A percentile compares a stretch with the other conserved stretches of the same genome.
Conservation (phyloP, 441 rosid species). For the Francoa sonchifolia region DNA sequence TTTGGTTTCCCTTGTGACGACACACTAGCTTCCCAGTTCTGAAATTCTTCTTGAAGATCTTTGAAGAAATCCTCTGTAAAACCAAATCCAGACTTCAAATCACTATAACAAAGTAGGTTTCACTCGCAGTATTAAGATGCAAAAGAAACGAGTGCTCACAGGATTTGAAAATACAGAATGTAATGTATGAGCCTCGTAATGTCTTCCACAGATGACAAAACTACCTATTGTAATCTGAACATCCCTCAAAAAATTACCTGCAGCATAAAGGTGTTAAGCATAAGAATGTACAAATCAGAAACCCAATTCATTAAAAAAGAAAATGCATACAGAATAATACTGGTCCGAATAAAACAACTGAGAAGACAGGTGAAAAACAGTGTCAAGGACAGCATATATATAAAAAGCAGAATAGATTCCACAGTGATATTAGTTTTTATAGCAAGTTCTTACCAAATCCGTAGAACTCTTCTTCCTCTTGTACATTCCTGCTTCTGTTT, state of each 20-base stretch:
- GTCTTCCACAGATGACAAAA: constrained; percentile 25
- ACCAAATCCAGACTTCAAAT: constrained; percentile 19
- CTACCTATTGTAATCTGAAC: constrained; percentile 85
- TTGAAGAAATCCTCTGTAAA: constrained; percentile 72
- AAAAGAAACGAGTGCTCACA: too few species aligned
- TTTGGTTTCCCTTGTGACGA: constrained; percentile 77
- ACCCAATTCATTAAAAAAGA: constrained; percentile 2
- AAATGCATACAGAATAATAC: too few species aligned
- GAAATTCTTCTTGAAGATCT: constrained; percentile 88
- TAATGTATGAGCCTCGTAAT: constrained; percentile 13
- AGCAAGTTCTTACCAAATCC: constrained; percentile 92
- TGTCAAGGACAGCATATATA: too few species aligned
- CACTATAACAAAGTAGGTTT: not conserved
- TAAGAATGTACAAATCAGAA: constrained; percentile 32
- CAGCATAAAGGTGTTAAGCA: constrained; percentile 47
- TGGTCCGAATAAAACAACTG: too few species aligned
- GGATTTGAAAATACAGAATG: constrained; percentile 10
- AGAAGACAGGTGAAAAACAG: too few species aligned
- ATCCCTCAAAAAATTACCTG: constrained; percentile 92
- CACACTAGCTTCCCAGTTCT: constrained; percentile 72
- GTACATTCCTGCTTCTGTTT: constrained; percentile 19
- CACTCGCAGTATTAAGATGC: constrained; percentile 1
- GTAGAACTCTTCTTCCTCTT: constrained; percentile 70
- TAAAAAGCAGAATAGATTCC: too few species aligned
- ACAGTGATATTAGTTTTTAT: too few species aligned